Evolutionary conservation across 1,284 basidiomycete species (phyloP), one percentile per base, ranked within the genome.

Genomic region (Pseudozyma thailandica): DNA sequence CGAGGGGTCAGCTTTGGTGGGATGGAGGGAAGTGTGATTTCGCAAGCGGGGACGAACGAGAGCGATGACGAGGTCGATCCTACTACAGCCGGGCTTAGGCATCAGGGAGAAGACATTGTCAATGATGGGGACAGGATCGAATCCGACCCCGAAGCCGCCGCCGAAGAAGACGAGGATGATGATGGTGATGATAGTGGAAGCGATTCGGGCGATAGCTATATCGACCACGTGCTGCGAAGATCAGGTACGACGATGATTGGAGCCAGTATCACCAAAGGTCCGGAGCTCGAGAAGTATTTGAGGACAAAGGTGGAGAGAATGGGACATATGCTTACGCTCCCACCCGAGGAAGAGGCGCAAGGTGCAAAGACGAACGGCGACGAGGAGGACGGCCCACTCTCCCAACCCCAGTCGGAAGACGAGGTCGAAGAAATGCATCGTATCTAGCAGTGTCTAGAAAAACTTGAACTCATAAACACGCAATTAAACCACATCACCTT

Each of bases 281-380:
- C 90, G 49, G 96, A 99, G 77, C 83, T 99, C 75, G 93, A 98
- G 79, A 93, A 91, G 84, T 99, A 99, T 82, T 84, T 99, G 75
- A 88, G 92, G 79, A 98, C 96, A 46, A 99, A 99, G 84, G 90
- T 98, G 20, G 86, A 94, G 80, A 87, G 91, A 61, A 99, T 99
- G 96, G 96, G 96, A 10, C 95, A 98, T 84, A 90, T 95, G 85
- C 85, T 96, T 25, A 88, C 90, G 26, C 82, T 92, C 20, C 86
- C 86, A 1, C 47, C 46, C 8, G 46, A 52, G 12, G 23, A 46
- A 15, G 35, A 39, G 8, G 39, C 25, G n/a, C 20, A 55, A 27
- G 10, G n/a, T 31, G 30, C 28, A n/a, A 10, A 4, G 12, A 12
- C 16, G n/a, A 6, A 41, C 4, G 38, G 23, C 6, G 15, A 18